A percentile compares a stretch with the other conserved stretches of the same genome.
Evolutionary conservation across 1,284 basidiomycete species (phyloP).

Genomic region (Boletellus dicymbophilus): DNA sequence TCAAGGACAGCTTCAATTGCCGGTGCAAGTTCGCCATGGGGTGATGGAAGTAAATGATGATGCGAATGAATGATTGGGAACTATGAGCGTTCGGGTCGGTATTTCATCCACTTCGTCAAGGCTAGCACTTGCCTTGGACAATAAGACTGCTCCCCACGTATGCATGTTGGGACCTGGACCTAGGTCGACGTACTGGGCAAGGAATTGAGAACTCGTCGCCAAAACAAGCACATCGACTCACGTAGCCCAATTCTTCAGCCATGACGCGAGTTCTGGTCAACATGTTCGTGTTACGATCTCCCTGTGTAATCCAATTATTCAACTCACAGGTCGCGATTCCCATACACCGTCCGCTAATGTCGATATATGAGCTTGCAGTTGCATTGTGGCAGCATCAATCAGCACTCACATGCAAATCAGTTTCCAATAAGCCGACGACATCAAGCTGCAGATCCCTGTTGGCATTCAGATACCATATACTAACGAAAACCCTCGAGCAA

Average conservation of each 20-base stretch:
- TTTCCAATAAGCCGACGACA: slow-evolving; percentile 83
- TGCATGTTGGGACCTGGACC: slow-evolving; percentile 90
- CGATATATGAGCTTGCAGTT: neutral
- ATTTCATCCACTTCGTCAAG: neutral
- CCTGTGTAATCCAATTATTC: neutral
- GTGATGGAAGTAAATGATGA: slow-evolving; percentile 90
- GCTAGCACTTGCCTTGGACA: slow-evolving; percentile 65
- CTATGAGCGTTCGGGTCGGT: slow-evolving; percentile 36
- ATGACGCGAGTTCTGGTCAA: slow-evolving; percentile 67
- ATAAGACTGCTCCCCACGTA: slow-evolving; percentile 87
- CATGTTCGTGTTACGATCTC: slow-evolving; percentile 2
- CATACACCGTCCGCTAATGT: slow-evolving; percentile 78
- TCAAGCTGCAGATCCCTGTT: slow-evolving; percentile 79
- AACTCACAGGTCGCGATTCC: slow-evolving; percentile 83
- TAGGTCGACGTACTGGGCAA: slow-evolving; percentile 67
- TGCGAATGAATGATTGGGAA: slow-evolving; percentile 92
- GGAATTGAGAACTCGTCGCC: slow-evolving; percentile 9
- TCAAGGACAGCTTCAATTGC: slow-evolving; percentile 91
- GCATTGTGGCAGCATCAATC: neutral
- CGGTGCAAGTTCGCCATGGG: slow-evolving; percentile 87
- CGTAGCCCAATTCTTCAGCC: slow-evolving; percentile 82
- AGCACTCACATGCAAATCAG: slow-evolving; percentile 76
- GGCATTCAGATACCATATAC: slow-evolving; percentile 3
- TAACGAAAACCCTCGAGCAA: neutral
- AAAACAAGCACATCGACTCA: slow-evolving; percentile 38